Conservation (phyloP, 1,139 yeast genomes). For the Hemisphaericaspora xylanilytica region DNA sequence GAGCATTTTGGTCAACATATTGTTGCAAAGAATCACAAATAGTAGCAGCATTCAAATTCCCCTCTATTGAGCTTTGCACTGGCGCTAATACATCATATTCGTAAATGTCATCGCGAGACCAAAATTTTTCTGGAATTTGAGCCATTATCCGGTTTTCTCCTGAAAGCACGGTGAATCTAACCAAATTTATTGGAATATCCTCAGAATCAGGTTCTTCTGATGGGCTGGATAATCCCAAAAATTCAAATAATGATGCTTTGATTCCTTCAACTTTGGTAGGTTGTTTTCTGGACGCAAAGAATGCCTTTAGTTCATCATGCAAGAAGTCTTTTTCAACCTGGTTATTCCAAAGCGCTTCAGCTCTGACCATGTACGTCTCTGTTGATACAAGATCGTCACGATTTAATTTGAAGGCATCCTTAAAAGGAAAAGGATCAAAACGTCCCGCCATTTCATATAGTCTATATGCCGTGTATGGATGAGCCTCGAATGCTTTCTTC, state of each 20-base stretch:
- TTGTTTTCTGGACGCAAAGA: conserved; percentile 8
- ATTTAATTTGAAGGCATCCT: conserved; percentile 22
- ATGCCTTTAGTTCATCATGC: conserved; percentile 29
- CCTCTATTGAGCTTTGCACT: too few relatives aligned
- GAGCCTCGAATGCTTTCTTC: conserved; percentile 48
- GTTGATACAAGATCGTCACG: conserved; percentile 35
- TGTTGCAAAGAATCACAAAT: conserved; percentile 34
- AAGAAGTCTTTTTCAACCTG: conserved; percentile 46
- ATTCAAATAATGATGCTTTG: conserved; percentile 18
- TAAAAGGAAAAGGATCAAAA: conserved; percentile 17
- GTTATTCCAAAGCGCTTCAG: conserved; percentile 50
- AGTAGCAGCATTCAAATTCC: too few relatives aligned
- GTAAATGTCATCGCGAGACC: conserved; percentile 58
- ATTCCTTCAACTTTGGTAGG: conserved; percentile 9
- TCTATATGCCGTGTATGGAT: conserved; percentile 59
- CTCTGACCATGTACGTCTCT: conserved; percentile 54
- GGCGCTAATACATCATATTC: conserved; percentile 69
- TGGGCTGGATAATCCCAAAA: conserved; percentile 8
- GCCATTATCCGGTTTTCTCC: conserved; percentile 73
- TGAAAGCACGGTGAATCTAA: conserved; percentile 66
- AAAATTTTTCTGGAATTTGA: conserved; percentile 57
- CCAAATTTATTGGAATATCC: conserved; percentile 53
- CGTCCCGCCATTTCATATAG: conserved; percentile 45
- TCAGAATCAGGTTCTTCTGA: conserved; percentile 17
- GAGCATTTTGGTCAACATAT: conserved; percentile 39